phyloP scores from a whole-genome alignment of 176 grass and related monocot genomes.

The Areca catechu region DNA sequence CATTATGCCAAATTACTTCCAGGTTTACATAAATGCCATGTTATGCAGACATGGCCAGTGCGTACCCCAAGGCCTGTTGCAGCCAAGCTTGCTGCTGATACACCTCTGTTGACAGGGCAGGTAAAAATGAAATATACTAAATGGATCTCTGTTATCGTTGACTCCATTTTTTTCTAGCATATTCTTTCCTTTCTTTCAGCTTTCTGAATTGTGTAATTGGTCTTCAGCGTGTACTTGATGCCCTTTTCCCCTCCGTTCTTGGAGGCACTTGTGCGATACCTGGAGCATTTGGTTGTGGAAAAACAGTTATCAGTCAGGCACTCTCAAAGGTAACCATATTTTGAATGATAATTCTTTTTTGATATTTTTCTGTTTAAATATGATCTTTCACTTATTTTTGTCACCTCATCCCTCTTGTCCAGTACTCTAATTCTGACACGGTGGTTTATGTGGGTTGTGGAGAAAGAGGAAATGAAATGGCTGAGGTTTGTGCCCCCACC shows the following conservation, averaged over 20 bases:
- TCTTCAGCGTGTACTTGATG: conserved; percentile 84
- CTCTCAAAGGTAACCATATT: conserved; percentile 66
- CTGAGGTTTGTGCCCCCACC: conserved; percentile 32
- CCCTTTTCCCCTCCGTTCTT: conserved; percentile 78
- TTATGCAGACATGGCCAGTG: conserved; percentile 6
- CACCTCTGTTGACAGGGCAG: conserved; percentile 4
- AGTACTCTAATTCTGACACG: conserved; percentile 85
- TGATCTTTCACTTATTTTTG: conserved; percentile 13
- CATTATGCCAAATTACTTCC: conserved; percentile 1
- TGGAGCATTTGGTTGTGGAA: conserved; percentile 91
- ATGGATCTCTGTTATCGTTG: too few species aligned
- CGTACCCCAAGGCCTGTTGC: conserved; percentile 2
- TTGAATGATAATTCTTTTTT: conserved; percentile 8
- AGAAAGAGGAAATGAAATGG: conserved; percentile 95
- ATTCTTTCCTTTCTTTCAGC: too few species aligned
- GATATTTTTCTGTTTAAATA: not conserved
- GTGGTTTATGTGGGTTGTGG: conserved; percentile 91
- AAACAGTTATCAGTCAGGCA: conserved; percentile 97
- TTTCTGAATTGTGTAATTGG: conserved; percentile 5
- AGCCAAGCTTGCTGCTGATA: conserved; percentile 7
- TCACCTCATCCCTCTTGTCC: conserved; percentile 10
- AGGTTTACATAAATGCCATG: conserved; percentile 11
- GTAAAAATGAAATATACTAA: conserved; percentile 1
- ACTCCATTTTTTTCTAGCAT: too few species aligned
- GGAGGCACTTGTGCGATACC: conserved; percentile 91